Base-by-base conservation (phyloP, 495 filamentous ascomycete genomes). In the Entonaema liquescens region DNA sequence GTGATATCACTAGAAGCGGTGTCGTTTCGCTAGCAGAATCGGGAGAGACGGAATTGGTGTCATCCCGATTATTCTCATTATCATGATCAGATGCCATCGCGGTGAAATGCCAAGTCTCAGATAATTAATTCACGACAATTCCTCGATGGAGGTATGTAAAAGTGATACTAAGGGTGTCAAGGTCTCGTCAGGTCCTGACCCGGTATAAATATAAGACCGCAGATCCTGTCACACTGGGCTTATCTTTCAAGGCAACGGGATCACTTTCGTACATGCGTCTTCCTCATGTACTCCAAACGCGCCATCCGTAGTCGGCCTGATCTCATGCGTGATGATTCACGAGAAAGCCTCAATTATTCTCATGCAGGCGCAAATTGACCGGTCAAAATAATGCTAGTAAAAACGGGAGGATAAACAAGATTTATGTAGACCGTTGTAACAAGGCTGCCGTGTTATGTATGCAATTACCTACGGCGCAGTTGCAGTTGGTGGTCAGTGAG, bases 11-110 rank as follows among this genome's bases (percentile, higher is more conserved):
- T 19, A 83, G 69, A 2, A 83, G 73, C 12, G 76, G 79, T 5
- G 81, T 83, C 12, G 70, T 75, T 71, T 83, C 81, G 19, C 56
- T 75, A 15, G 70, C 72, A 29, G 56, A 25, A 25, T 58, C 56
- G 38, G 49, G 23, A 15, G 65, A 2, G 6, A 26, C 52, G 17
- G 50, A 17, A 33, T 6, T 21, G 23, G 23, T 36, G 53, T 26
- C 35, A 23, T 33, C 36, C 17, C 59, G 25, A 28, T 33, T 19
- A 26, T 49, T 61, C 33, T 33, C 49, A 44, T 33, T 36, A 29
- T n/a, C 40, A 33, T 44, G 50, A 21, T 36, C 13, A 29, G 28
- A 61, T 36, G 70, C 49, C 70, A 72, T 72, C 13, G 35, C 50
- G 8, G 35, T 55, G 8, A 47, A 23, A 47, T 47, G 17, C 8